A percentile compares a stretch with the other conserved stretches of the same genome.
Evolutionary conservation across 179 eudicot genomes (phyloP).

Genomic region (Sideroxylon spinosum): DNA sequence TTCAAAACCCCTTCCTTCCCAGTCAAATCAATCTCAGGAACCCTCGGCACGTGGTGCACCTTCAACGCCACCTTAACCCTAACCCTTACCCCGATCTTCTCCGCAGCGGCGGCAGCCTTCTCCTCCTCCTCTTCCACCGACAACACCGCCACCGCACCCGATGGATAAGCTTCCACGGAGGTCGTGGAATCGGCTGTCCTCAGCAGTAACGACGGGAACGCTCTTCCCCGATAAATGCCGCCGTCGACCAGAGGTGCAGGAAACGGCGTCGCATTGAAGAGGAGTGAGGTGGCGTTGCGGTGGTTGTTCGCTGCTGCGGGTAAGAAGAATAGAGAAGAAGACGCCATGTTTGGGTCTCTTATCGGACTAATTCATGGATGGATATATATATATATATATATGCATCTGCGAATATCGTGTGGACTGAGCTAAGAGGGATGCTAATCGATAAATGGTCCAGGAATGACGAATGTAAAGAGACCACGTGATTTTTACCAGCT

Average conservation of each 20-base stretch:
- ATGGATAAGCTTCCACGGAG: background rate
- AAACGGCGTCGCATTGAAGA: background rate
- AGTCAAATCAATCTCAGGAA: slow-evolving; percentile 51
- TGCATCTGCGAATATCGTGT: too few species aligned
- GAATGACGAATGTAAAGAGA: too few species aligned
- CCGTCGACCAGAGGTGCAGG: background rate
- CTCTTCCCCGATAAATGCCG: background rate
- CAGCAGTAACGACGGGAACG: background rate
- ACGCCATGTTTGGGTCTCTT: too few species aligned
- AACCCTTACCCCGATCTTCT: slow-evolving; percentile 58
- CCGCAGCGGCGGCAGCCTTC: slow-evolving; percentile 27
- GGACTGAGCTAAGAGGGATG: too few species aligned
- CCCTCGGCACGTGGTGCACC: slow-evolving; percentile 60
- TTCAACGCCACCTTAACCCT: slow-evolving; percentile 60
- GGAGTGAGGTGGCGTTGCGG: too few species aligned
- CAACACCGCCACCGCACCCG: slow-evolving; percentile 10
- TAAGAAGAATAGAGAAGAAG: too few species aligned
- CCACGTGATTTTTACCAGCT: too few species aligned
- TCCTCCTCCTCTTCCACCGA: slow-evolving; percentile 22
- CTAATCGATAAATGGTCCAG: too few species aligned
- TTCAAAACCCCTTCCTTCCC: slow-evolving; percentile 56
- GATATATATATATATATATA: too few species aligned
- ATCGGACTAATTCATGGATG: too few species aligned
- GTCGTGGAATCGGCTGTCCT: slow-evolving; percentile 14
- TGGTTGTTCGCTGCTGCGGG: too few species aligned